Conservation (phyloP, 768 basidiomycete genomes). For the Favolaschia claudopus region DNA sequence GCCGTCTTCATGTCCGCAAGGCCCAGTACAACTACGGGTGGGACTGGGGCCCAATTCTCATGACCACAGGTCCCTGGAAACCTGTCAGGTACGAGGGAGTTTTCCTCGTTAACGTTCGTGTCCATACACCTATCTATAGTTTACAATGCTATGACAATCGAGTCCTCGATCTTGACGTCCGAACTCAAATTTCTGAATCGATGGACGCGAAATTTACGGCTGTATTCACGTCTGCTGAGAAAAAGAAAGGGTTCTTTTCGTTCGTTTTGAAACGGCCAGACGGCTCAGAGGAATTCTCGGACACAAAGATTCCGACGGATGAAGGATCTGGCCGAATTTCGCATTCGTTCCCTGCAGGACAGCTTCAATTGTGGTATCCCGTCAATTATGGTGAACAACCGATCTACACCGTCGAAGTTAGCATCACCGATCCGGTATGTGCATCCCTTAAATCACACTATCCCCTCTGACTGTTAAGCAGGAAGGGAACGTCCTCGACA, state of each 20-base stretch:
- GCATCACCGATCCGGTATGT: conserved; percentile 63
- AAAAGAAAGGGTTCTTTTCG: conserved; percentile 46
- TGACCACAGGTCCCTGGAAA: conserved; percentile 86
- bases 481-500: conserved; percentile 62
- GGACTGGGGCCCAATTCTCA: conserved; percentile 75
- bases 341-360: conserved; percentile 60
- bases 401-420: conserved; percentile 68
- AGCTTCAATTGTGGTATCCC: conserved; percentile 86
- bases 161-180: conserved; percentile 72
- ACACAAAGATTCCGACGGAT: conserved; percentile 44
- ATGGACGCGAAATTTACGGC: conserved; percentile 62
- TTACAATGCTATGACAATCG: conserved; percentile 73
- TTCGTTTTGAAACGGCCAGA: conserved; percentile 58
- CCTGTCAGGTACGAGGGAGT: no score
- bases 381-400: conserved; percentile 84
- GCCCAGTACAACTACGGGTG: conserved; percentile 94
- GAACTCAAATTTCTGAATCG: conserved; percentile 60
- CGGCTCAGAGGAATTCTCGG: conserved; percentile 54
- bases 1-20: conserved; percentile 90
- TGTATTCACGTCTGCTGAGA: conserved; percentile 50
- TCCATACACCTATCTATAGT: no score
- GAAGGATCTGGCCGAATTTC: conserved; percentile 45
- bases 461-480: conserved; percentile 28
- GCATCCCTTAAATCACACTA: not conserved
- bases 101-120: no score